Evolutionary conservation across 148 eudicot species (phyloP).

Genomic region (Diospyros kaki): DNA sequence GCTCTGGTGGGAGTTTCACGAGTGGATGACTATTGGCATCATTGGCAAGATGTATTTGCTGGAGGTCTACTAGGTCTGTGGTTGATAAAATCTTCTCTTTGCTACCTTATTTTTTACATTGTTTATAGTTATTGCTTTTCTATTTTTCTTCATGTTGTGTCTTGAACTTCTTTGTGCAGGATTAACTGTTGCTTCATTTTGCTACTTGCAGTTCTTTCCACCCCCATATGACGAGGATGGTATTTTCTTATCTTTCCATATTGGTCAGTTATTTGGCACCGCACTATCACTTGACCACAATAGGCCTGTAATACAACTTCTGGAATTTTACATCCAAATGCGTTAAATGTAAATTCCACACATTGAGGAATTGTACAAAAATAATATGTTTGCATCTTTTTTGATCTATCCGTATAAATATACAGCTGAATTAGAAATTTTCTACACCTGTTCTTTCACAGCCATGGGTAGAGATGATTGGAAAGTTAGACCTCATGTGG

Average conservation of each 20-base stretch:
- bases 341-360: constrained; percentile 4
- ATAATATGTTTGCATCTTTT: not conserved
- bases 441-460: not conserved
- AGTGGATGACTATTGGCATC: constrained; percentile 98
- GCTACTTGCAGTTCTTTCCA: constrained; percentile 97
- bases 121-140: not conserved
- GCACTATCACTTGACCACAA: not conserved
- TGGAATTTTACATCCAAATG: not conserved
- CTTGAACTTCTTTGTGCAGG: constrained; percentile 36
- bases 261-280: not conserved
- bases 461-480: too few species aligned
- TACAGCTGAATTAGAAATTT: not conserved
- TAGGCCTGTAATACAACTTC: not conserved
- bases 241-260: constrained; percentile 22
- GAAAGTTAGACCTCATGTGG: too few species aligned
- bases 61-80: constrained; percentile 77
- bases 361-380: not conserved
- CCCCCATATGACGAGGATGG: constrained; percentile 82
- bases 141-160: not conserved
- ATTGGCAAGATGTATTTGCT: constrained; percentile 96
- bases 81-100: not conserved
- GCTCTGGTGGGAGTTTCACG: constrained; percentile 81
- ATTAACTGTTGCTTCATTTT: constrained; percentile 62
- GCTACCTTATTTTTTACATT: not conserved
- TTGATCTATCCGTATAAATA: not conserved